phyloP scores from a whole-genome alignment of 2,329 filamentous ascomycete species.

The Leptodontidium sp. region DNA sequence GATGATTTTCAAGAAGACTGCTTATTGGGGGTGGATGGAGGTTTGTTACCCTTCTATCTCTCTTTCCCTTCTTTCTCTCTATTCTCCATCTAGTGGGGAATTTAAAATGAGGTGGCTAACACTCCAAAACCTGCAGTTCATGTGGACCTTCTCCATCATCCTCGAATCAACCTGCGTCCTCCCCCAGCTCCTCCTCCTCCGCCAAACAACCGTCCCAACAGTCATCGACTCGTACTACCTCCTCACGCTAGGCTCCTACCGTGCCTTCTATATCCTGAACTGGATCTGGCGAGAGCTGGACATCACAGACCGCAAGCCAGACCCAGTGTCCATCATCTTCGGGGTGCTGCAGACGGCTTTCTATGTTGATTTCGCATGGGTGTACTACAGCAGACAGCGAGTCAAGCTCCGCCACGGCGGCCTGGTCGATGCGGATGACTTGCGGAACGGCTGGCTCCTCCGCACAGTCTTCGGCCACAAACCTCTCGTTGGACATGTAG shows the following conservation, averaged over 20 bases:
- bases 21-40: slow-evolving; percentile 57
- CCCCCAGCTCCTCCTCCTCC: slow-evolving; percentile 88
- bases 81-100: not conserved
- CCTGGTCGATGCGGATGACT: slow-evolving; percentile 88
- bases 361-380: slow-evolving; percentile 95
- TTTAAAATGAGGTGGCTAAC: slow-evolving; percentile 6
- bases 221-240: slow-evolving; percentile 98
- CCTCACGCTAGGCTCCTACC: slow-evolving; percentile 84
- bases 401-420: slow-evolving; percentile 92
- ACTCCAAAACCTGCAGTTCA: slow-evolving; percentile 59
- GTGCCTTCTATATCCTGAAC: slow-evolving; percentile 88
- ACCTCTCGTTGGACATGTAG: slow-evolving; percentile 59
- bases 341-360: slow-evolving; percentile 89
- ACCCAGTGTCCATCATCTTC: slow-evolving; percentile 82
- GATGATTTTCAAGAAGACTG: slow-evolving; percentile 66
- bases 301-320: slow-evolving; percentile 66
- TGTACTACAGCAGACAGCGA: slow-evolving; percentile 91
- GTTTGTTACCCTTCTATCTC: slow-evolving; percentile 50
- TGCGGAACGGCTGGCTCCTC: slow-evolving; percentile 85
- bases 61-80: not conserved
- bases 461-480: slow-evolving; percentile 76
- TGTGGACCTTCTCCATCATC: slow-evolving; percentile 89
- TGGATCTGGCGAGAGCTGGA: slow-evolving; percentile 80
- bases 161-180: slow-evolving; percentile 92
- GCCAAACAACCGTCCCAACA: slow-evolving; percentile 94